These are phyloP conservation scores for Metschnikowia kunwiensis DNA, from an alignment of 805 yeast genomes.

Conservation along the genomic window DNA sequence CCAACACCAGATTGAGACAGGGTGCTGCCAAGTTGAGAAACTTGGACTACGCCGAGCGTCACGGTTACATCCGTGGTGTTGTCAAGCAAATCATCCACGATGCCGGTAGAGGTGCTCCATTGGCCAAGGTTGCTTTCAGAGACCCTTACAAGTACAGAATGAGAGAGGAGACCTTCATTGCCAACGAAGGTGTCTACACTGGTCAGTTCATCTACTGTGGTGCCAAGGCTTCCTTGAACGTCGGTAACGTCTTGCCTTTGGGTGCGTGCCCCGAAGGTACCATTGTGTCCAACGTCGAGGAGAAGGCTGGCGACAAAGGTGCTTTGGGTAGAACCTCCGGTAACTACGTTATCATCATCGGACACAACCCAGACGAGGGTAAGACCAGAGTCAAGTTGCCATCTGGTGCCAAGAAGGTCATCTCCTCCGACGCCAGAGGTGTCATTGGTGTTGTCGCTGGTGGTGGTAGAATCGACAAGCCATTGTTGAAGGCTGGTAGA, in stretches of 20 bases:
- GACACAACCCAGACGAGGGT: slow-evolving; percentile 99
- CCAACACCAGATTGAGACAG: slow-evolving; percentile 99
- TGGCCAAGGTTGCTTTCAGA: slow-evolving; percentile 80
- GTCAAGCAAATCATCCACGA: slow-evolving; percentile 98
- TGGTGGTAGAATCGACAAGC: slow-evolving; percentile 99
- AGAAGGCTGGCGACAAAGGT: slow-evolving; percentile 99
- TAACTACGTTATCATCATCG: slow-evolving; percentile 97
- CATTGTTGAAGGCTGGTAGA: slow-evolving; percentile 99
- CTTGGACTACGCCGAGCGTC: slow-evolving; percentile 98
- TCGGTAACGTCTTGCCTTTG: slow-evolving; percentile 96
- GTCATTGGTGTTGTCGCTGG: slow-evolving; percentile 99
- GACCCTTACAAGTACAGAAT: slow-evolving; percentile 98
- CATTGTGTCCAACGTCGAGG: slow-evolving; percentile 96
- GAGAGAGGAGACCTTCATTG: slow-evolving; percentile 98
- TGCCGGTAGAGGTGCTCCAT: slow-evolving; percentile 99
- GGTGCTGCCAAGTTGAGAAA: slow-evolving; percentile 99
- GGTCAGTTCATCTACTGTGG: slow-evolving; percentile 99
- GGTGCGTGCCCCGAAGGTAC: slow-evolving; percentile 99
- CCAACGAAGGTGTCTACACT: slow-evolving; percentile 99
- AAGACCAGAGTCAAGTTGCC: slow-evolving; percentile 99
- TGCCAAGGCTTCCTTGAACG: slow-evolving; percentile 94
- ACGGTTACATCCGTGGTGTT: slow-evolving; percentile 99
- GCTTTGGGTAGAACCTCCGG: slow-evolving; percentile 99
- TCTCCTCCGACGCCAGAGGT: slow-evolving; percentile 97
- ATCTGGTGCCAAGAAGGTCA: slow-evolving; percentile 97